Percentiles rank a stretch among this genome's conserved stretches.
Evolutionary conservation across 371 early-diverging fungal genomes (phyloP).

Genomic region (Rhizopus stolonifer): DNA sequence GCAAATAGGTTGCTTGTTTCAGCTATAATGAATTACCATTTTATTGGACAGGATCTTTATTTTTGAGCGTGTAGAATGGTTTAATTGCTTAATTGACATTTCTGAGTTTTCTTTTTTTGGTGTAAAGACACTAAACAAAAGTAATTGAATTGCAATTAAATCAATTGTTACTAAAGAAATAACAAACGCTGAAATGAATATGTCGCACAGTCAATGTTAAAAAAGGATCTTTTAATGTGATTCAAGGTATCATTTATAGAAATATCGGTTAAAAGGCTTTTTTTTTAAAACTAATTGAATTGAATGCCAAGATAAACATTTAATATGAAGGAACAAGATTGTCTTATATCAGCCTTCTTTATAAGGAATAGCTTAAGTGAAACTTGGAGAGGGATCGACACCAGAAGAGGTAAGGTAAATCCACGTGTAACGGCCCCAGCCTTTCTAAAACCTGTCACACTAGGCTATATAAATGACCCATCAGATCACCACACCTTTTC

Average conservation of each 20-base stretch:
- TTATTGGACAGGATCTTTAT: too few relatives aligned
- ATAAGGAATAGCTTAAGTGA: neutral
- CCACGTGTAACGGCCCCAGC: constrained; percentile 7
- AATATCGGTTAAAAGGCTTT: constrained; percentile 1
- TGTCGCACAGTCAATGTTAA: constrained; percentile 1
- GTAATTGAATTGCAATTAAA: neutral
- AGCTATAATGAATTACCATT: neutral
- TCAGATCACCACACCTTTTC: neutral
- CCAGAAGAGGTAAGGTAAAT: neutral
- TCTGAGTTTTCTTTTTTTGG: constrained; percentile 1
- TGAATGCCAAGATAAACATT: neutral
- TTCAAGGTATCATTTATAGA: neutral
- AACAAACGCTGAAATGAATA: too few relatives aligned
- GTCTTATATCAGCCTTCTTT: neutral
- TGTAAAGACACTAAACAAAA: neutral
- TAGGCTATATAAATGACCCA: neutral
- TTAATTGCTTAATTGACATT: neutral
- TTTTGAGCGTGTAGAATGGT: too few relatives aligned
- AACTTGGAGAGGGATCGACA: neutral
- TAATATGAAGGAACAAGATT: neutral
- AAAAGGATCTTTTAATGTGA: neutral
- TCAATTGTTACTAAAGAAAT: too few relatives aligned
- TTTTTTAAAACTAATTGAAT: neutral
- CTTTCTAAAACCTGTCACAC: constrained; percentile 3
- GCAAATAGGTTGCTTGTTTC: neutral